A percentile compares a stretch with the other conserved stretches of the same genome.
Conservation (phyloP, 768 basidiomycete species). For the Sarcomyxa edulis region DNA sequence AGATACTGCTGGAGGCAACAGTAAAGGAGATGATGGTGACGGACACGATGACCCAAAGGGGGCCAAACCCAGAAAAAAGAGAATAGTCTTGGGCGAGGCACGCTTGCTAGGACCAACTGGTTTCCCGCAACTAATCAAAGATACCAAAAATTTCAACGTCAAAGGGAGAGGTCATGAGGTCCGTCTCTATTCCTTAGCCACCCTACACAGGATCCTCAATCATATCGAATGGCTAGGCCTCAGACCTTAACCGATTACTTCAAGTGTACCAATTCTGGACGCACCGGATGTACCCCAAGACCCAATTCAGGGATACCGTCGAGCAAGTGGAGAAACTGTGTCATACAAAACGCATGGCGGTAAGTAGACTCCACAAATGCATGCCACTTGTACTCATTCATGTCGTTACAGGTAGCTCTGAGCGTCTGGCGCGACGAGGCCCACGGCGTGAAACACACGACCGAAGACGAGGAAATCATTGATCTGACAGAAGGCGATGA, state of each 20-base stretch:
- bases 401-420: conserved; percentile 47
- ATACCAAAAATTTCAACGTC: conserved; percentile 71
- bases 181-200: conserved; percentile 11
- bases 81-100: conserved; percentile 67
- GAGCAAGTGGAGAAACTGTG: conserved; percentile 84
- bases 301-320: conserved; percentile 83
- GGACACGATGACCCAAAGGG: conserved; percentile 18
- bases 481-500: conserved; percentile 22
- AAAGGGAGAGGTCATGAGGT: conserved; percentile 95
- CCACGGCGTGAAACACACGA: conserved; percentile 25
- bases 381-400: conserved; percentile 2
- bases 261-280: conserved; percentile 93
- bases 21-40: conserved; percentile 22
- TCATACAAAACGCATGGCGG: conserved; percentile 81
- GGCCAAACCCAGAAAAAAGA: conserved; percentile 43
- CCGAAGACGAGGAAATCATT: conserved; percentile 9
- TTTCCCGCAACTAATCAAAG: conserved; percentile 73
- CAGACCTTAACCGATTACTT: conserved; percentile 77
- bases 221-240: conserved; percentile 37
- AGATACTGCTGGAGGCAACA: conserved; percentile 21
- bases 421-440: conserved; percentile 78
- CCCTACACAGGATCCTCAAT: background rate
- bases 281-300: conserved; percentile 88
- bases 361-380: conserved; percentile 28
- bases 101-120: conserved; percentile 70